phyloP scores from a whole-genome alignment of 257 asterid species.

The Solanum lycopersicoides region DNA sequence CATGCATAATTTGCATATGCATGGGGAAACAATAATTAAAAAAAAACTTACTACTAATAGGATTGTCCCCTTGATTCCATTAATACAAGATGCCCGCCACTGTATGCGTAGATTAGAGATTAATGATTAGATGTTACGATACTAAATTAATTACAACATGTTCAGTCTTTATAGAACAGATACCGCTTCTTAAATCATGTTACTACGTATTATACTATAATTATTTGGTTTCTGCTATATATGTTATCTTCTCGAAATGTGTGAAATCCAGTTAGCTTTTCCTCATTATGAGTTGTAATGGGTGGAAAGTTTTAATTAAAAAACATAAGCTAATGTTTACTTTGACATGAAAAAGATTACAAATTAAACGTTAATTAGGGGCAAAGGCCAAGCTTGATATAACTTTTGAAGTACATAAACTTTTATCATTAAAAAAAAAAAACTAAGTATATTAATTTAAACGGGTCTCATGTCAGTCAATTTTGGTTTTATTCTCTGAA shows the following conservation, averaged over 20 bases:
- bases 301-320: not conserved
- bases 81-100: conserved; percentile 8
- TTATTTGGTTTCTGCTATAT: not conserved
- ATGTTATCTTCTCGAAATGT: not conserved
- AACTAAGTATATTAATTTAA: no score
- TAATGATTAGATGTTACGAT: not conserved
- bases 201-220: not conserved
- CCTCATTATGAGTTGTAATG: not conserved
- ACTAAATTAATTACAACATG: not conserved
- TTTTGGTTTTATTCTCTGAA: no score
- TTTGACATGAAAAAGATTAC: not conserved
- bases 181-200: not conserved
- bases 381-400: not conserved
- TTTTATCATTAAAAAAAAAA: not conserved
- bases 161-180: not conserved
- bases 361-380: not conserved
- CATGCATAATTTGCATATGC: not conserved
- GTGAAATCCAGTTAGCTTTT: not conserved
- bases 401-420: not conserved
- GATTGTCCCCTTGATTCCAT: conserved; percentile 41
- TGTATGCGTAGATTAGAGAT: conserved; percentile 7
- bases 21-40: not conserved
- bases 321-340: not conserved
- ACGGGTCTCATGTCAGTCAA: no score
- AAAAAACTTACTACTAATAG: conserved; percentile 2